These are phyloP conservation scores for Amoebophrya sp. DNA, from an alignment of 169 alveolate genomes.

Conservation along the genomic window DNA sequence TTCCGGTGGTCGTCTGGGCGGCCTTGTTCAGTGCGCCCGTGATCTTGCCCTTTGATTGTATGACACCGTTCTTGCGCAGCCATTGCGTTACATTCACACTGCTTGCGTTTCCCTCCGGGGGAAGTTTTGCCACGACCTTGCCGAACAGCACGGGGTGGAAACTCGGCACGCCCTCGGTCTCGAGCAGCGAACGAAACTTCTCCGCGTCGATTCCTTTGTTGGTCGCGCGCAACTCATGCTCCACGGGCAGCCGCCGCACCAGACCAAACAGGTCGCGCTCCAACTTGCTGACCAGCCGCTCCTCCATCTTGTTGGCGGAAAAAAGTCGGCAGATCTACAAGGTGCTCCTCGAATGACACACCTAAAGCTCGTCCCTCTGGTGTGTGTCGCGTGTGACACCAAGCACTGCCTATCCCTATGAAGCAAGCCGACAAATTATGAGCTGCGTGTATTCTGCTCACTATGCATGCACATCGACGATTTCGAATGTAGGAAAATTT, in stretches of 20 bases:
- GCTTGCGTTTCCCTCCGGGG: background rate
- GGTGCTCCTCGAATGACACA: no score
- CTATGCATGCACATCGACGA: no score
- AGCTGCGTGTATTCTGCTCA: no score
- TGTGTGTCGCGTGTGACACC: no score
- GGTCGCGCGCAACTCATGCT: background rate
- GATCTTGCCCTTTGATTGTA: no score
- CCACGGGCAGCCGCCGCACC: background rate
- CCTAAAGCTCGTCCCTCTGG: no score
- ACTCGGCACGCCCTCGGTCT: background rate
- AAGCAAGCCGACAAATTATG: no score
- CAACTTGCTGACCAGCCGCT: background rate
- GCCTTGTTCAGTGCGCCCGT: no score
- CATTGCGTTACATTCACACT: background rate
- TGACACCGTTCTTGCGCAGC: background rate
- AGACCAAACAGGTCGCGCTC: background rate
- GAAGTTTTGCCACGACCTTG: background rate
- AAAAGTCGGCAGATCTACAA: no score
- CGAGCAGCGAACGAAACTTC: background rate
- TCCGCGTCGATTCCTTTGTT: background rate
- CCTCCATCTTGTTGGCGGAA: background rate
- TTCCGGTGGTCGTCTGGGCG: no score
- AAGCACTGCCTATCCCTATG: no score
- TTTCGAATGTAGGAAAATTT: no score
- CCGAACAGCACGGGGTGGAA: background rate